These are phyloP conservation scores for Zymoseptoria pseudotritici DNA, from an alignment of 2,329 filamentous ascomycete genomes.

Conservation along the genomic window DNA sequence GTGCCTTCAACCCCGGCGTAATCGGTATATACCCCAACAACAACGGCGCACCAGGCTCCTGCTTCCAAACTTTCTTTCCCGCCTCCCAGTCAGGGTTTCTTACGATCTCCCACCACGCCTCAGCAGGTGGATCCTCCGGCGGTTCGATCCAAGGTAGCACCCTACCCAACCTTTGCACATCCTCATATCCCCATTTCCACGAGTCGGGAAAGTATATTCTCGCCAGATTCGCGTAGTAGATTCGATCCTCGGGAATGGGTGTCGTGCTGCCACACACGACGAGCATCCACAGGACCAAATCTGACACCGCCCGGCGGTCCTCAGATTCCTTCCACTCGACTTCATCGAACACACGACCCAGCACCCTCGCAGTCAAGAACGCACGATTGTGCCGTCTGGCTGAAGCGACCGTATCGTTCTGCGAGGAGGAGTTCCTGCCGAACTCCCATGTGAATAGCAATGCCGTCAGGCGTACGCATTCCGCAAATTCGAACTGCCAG, in stretches of 20 bases:
- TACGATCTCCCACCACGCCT: background rate
- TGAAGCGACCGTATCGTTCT: slow-evolving; percentile 6
- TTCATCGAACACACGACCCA: background rate
- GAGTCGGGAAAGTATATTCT: slow-evolving; percentile 3
- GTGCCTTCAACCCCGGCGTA: background rate
- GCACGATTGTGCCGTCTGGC: slow-evolving; percentile 7
- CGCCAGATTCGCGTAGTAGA: slow-evolving; percentile 7
- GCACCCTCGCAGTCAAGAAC: slow-evolving; percentile 2
- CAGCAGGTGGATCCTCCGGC: background rate
- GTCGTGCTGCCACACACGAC: slow-evolving; percentile 10
- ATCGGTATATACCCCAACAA: background rate
- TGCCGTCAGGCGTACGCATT: slow-evolving; percentile 7
- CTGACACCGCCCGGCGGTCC: slow-evolving; percentile 1
- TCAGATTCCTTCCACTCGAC: background rate
- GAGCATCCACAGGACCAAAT: slow-evolving; percentile 12
- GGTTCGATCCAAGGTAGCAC: slow-evolving; percentile 12
- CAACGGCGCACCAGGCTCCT: background rate
- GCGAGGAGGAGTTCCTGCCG: slow-evolving; percentile 6
- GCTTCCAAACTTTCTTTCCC: background rate
- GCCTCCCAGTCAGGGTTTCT: background rate
- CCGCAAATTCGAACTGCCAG: slow-evolving; percentile 9
- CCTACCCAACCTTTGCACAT: slow-evolving; percentile 6
- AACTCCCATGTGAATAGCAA: slow-evolving; percentile 15
- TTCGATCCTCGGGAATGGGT: background rate
- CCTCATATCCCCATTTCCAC: background rate